phyloP scores from a whole-genome alignment of 176 grass and related monocot species.

The Poa pratensis region DNA sequence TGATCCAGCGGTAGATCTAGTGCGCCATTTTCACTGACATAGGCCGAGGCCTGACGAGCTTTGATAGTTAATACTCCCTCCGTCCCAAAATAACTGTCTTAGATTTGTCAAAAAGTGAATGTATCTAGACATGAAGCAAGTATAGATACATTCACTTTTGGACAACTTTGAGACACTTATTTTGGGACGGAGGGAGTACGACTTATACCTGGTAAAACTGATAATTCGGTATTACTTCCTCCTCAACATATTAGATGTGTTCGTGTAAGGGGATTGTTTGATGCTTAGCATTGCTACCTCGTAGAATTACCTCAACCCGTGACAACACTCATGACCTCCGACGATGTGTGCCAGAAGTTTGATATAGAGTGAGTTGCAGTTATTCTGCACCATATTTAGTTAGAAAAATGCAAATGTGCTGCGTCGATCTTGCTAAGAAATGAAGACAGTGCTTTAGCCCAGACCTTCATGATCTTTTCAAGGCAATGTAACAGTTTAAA shows the following conservation, averaged over 20 bases:
- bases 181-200: no score
- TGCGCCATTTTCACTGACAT: neutral
- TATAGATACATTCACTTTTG: no score
- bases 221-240: neutral
- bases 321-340: neutral
- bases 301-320: constrained; percentile 4
- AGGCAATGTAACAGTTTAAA: neutral
- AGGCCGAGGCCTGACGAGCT: neutral
- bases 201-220: neutral
- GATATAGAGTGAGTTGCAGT: neutral
- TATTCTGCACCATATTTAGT: neutral
- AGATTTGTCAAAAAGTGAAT: no score
- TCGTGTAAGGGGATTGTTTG: neutral
- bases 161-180: no score
- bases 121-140: no score
- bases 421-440: neutral
- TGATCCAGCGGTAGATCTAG: constrained; percentile 21
- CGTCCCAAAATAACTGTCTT: no score
- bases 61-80: neutral
- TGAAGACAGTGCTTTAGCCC: neutral
- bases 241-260: neutral
- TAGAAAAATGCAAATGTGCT: neutral
- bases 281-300: neutral
- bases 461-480: neutral
- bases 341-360: neutral